Conservation (phyloP, 2,329 filamentous ascomycete species). For the Sporothrix inflata region DNA sequence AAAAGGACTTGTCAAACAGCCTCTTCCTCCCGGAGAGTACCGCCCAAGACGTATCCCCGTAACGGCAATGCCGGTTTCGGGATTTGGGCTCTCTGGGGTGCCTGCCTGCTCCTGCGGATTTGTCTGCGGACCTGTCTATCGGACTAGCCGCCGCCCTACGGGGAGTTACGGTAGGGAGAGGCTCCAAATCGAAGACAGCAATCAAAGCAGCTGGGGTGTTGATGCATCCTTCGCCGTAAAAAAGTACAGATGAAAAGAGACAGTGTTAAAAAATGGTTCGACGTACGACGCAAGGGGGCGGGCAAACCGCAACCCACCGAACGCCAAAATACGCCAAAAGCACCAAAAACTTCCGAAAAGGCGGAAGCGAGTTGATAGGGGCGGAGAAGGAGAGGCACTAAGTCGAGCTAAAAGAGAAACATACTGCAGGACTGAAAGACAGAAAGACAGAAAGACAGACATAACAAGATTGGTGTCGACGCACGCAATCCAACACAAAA, state of each 20-base stretch:
- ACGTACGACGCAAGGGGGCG: neutral
- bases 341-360: neutral
- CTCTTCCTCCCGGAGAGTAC: neutral
- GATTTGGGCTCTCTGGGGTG: neutral
- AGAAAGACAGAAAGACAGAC: neutral
- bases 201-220: neutral
- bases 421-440: neutral
- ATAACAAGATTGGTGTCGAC: neutral
- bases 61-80: slow-evolving; percentile 9
- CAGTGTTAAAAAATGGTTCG: neutral
- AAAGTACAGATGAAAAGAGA: slow-evolving; percentile 9
- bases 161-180: neutral
- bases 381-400: slow-evolving; percentile 6
- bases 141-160: slow-evolving; percentile 10
- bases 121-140: neutral
- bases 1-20: neutral
- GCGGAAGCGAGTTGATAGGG: slow-evolving; percentile 1
- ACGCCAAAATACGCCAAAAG: neutral
- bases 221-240: neutral
- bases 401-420: neutral
- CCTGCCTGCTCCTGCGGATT: too few species aligned
- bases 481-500: neutral
- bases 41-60: neutral
- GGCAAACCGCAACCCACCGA: neutral
- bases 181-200: neutral